A percentile compares a stretch with the other conserved stretches of the same genome.
phyloP scores from a whole-genome alignment of 805 yeast genomes.

The Barnettozyma wickerhamii region DNA sequence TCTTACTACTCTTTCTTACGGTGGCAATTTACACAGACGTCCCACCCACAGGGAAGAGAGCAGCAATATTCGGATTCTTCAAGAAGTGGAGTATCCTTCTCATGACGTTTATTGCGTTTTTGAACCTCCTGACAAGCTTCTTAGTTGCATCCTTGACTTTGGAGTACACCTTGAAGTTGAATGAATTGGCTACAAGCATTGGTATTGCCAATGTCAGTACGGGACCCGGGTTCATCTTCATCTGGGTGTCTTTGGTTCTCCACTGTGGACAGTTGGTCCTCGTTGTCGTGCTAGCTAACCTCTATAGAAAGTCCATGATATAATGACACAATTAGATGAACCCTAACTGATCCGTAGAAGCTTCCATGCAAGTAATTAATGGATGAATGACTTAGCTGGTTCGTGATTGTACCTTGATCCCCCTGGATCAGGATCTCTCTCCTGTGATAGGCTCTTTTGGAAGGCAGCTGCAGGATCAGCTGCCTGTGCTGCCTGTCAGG shows the following conservation, averaged over 20 bases:
- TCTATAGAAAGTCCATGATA: conserved; percentile 14
- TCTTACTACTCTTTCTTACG: conserved; percentile 5
- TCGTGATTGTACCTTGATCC: too few relatives aligned
- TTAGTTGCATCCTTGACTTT: conserved; percentile 22
- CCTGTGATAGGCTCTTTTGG: too few relatives aligned
- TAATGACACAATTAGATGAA: too few relatives aligned
- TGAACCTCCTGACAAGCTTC: conserved; percentile 13
- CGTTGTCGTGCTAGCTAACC: conserved; percentile 19
- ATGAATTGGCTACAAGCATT: conserved; percentile 13
- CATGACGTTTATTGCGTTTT: conserved; percentile 14
- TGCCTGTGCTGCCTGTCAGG: too few relatives aligned
- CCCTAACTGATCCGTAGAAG: too few relatives aligned
- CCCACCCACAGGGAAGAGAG: neutral
- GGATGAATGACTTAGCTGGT: too few relatives aligned
- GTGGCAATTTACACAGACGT: neutral
- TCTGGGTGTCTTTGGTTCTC: conserved; percentile 17
- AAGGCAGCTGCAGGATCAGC: too few relatives aligned
- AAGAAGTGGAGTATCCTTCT: conserved; percentile 10
- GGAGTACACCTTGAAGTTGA: conserved; percentile 20
- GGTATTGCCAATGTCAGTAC: conserved; percentile 24
- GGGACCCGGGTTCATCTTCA: conserved; percentile 18
- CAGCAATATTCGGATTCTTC: neutral
- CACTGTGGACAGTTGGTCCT: conserved; percentile 7
- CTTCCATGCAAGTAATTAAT: too few relatives aligned
- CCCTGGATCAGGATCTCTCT: too few relatives aligned